Percentiles rank a stretch among this genome's conserved stretches.
Conservation (phyloP, 2,329 filamentous ascomycete genomes). For the Trichophyton verrucosum region DNA sequence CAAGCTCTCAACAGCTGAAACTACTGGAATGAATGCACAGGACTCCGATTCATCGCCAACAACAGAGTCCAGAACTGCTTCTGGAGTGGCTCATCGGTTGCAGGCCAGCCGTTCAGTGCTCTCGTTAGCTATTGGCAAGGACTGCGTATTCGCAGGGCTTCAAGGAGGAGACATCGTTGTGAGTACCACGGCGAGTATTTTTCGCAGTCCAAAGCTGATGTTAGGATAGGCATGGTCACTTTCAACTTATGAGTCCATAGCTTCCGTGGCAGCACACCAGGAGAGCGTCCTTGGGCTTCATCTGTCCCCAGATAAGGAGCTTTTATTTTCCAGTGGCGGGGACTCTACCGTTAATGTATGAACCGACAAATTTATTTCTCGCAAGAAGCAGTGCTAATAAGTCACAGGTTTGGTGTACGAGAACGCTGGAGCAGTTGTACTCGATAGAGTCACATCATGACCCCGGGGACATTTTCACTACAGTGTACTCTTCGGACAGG, state of each 20-base stretch:
- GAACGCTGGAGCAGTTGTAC: constrained; percentile 62
- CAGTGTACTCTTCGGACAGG: constrained; percentile 70
- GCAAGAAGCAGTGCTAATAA: constrained; percentile 9
- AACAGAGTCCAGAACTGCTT: not conserved
- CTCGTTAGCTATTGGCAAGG: constrained; percentile 65
- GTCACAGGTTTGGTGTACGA: constrained; percentile 64
- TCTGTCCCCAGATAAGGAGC: constrained; percentile 58
- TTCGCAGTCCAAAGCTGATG: constrained; percentile 1
- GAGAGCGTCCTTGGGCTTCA: constrained; percentile 80
- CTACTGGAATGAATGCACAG: not conserved
- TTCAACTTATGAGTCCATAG: constrained; percentile 68
- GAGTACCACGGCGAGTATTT: constrained; percentile 17
- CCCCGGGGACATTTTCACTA: constrained; percentile 88
- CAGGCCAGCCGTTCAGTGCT: constrained; percentile 41
- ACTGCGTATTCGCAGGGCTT: constrained; percentile 80
- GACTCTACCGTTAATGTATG: constrained; percentile 79
- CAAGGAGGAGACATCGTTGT: constrained; percentile 85
- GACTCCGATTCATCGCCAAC: not conserved
- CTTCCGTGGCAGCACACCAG: constrained; percentile 74
- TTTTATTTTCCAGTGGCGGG: constrained; percentile 85
- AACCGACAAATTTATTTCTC: not conserved
- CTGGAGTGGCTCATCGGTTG: constrained; percentile 29
- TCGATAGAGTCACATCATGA: constrained; percentile 90
- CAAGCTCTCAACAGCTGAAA: not conserved
- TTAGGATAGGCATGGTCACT: constrained; percentile 60